These are phyloP conservation scores for Zizania latifolia DNA, from an alignment of 176 grass and related monocot species.

Conservation along the genomic window DNA sequence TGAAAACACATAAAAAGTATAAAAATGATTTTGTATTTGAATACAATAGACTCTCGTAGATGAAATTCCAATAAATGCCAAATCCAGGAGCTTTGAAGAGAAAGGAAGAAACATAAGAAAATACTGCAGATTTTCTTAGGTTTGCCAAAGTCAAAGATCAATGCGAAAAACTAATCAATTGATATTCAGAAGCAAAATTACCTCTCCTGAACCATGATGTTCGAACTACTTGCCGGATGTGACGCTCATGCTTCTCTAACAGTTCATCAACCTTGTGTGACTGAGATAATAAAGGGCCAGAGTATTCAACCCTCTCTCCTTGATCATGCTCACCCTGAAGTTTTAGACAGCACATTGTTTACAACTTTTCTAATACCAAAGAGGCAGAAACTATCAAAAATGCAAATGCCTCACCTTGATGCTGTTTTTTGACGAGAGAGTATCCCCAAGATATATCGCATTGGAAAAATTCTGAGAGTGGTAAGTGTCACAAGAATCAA, in stretches of 20 bases:
- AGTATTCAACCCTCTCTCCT: conserved; percentile 67
- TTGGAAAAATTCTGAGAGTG: conserved; percentile 59
- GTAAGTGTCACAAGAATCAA: conserved; percentile 52
- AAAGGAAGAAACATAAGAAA: neutral
- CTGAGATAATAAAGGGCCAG: no score
- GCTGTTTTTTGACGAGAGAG: conserved; percentile 43
- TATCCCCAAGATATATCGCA: conserved; percentile 45
- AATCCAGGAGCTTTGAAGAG: neutral
- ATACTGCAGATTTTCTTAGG: neutral
- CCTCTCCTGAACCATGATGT: conserved; percentile 87
- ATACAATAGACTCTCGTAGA: neutral
- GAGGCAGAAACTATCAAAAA: neutral
- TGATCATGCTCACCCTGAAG: conserved; percentile 39
- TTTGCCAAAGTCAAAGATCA: neutral
- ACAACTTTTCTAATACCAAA: neutral
- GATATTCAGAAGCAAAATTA: conserved; percentile 32
- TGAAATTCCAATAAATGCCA: neutral
- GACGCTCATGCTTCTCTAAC: conserved; percentile 75
- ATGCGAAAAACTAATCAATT: neutral
- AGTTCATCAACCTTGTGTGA: no score
- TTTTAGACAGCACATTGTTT: conserved; percentile 16
- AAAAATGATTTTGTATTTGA: neutral
- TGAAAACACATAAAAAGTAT: neutral
- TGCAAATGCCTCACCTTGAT: conserved; percentile 47
- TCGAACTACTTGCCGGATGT: conserved; percentile 70